phyloP scores from a whole-genome alignment of 2,329 filamentous ascomycete species.

The Trichoderma asperellum region DNA sequence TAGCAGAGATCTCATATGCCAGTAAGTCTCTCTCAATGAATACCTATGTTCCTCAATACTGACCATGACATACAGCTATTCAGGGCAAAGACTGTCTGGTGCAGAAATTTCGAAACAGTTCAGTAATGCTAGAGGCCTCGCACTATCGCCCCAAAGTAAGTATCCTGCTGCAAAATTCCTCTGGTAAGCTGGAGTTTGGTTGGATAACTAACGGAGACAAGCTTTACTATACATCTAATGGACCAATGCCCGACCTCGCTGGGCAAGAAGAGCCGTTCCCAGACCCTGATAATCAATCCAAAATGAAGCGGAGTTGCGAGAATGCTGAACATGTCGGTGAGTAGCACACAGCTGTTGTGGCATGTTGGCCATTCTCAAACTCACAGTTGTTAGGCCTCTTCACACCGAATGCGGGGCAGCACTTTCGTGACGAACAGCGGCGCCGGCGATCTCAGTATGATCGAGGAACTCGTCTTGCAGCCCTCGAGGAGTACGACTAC shows the following conservation, averaged over 20 bases:
- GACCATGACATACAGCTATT: slow-evolving; percentile 62
- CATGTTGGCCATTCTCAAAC: not conserved
- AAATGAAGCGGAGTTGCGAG: slow-evolving; percentile 84
- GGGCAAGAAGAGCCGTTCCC: slow-evolving; percentile 79
- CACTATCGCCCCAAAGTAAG: slow-evolving; percentile 82
- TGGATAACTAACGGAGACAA: slow-evolving; percentile 33
- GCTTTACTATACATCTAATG: slow-evolving; percentile 58
- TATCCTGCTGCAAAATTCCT: not conserved
- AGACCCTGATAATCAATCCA: slow-evolving; percentile 78
- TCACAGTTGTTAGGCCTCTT: slow-evolving; percentile 65
- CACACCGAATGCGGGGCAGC: slow-evolving; percentile 75
- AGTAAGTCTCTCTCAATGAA: slow-evolving; percentile 54
- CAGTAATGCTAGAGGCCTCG: slow-evolving; percentile 85
- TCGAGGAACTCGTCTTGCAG: slow-evolving; percentile 74
- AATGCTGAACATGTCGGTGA: slow-evolving; percentile 82
- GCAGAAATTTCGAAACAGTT: slow-evolving; percentile 95
- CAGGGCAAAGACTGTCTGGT: slow-evolving; percentile 90
- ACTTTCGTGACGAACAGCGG: slow-evolving; percentile 74
- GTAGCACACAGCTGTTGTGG: slow-evolving; percentile 39
- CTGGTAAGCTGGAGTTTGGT: no score
- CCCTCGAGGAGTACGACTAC: slow-evolving; percentile 64
- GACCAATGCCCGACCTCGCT: slow-evolving; percentile 54
- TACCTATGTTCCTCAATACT: slow-evolving; percentile 36
- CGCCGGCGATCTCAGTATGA: slow-evolving; percentile 79
- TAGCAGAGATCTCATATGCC: slow-evolving; percentile 92